Base-by-base conservation (phyloP, 2,329 filamentous ascomycete species). In the Neonectria sp. region DNA sequence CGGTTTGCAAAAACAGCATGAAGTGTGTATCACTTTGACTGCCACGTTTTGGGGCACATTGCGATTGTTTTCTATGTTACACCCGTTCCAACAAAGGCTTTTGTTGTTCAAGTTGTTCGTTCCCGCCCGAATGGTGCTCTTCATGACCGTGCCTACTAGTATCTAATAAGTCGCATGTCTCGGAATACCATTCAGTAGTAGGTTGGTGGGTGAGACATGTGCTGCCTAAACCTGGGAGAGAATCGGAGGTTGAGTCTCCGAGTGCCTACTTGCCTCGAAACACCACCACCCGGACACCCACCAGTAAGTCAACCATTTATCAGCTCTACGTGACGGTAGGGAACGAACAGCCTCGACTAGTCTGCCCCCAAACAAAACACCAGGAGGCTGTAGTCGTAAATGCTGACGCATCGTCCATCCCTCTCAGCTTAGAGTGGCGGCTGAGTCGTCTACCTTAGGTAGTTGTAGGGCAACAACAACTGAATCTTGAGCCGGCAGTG, bases 381-480 rank as follows among this genome's bases (percentile, higher is more conserved):
- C 27, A 37, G 6, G 46, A 62, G 52, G 53, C 37, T 62, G 58
- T n/a, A 24, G 52, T 61, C 58, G 63, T 57, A 66, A 57, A 21
- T 45, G 63, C 53, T 66, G 58, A 66, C 58, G 63, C 58, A 62
- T 58, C 13, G 12, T 33, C 43, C 63, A 66, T 46, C 58, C 58
- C 29, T 58, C 46, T n/a, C 53, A 24, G 13, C 17, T 8, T 43
- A 31, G 12, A 24, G 56, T 55, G 52, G 55, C 51, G 33, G 25
- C 29, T 56, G 37, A 27, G 40, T 46, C 45, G 37, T 45, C 17
- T 21, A 21, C 21, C 21, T 21, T 21, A 21, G 21, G 3, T n/a
- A n/a, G 6, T 4, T 8, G 37, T 40, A 49, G 21, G 57, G n/a
- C 12, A 33, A 21, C 27, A 37, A 46, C 45, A 58, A 48, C 46